These are phyloP conservation scores for Paramecium pentaurelia DNA, from an alignment of 73 alveolate genomes.

Conservation along the genomic window DNA sequence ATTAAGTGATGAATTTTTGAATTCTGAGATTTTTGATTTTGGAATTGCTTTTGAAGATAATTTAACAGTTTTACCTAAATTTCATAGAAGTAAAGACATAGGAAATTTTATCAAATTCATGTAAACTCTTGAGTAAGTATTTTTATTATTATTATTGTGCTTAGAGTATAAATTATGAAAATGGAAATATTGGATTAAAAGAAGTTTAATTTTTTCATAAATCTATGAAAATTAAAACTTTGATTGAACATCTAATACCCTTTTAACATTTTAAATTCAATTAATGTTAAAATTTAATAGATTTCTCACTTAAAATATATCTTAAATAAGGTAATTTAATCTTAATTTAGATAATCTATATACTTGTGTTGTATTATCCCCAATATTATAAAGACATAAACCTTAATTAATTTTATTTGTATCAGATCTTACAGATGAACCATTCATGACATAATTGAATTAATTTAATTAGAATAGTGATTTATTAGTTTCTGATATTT, in stretches of 20 bases:
- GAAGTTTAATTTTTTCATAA: neutral
- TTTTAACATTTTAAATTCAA: neutral
- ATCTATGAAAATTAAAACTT: neutral
- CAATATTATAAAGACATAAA: neutral
- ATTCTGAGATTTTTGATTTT: neutral
- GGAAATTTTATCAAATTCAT: neutral
- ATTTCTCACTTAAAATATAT: neutral
- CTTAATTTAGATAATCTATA: neutral
- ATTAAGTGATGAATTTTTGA: neutral
- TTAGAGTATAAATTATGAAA: neutral
- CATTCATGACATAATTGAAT: neutral
- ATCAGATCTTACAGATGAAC: neutral
- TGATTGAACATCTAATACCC: neutral
- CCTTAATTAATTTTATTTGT: neutral
- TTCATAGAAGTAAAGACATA: neutral
- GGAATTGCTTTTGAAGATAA: neutral
- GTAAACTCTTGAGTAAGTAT: neutral
- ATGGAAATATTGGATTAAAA: neutral
- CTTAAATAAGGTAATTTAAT: neutral
- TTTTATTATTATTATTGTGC: neutral
- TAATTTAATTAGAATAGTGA: neutral
- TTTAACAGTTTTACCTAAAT: neutral
- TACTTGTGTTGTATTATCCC: neutral
- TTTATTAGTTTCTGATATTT: neutral
- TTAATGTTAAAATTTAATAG: neutral